Base-by-base conservation (phyloP, 345 rosid species). In the Raphanus sativus region DNA sequence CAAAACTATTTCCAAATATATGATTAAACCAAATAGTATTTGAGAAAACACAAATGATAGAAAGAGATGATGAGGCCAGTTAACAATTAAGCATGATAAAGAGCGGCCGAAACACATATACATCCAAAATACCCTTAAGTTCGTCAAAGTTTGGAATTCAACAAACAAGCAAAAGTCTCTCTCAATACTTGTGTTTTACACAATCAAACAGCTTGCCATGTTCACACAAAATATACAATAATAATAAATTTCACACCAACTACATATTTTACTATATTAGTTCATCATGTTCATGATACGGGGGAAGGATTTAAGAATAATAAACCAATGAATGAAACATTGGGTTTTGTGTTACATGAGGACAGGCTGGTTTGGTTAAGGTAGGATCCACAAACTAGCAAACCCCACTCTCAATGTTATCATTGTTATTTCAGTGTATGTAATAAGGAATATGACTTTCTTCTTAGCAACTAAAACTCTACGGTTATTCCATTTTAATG, bases 111-210 rank as follows among this genome's bases (percentile, higher is more conserved):
- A 17, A 48, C 68, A 58, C 32, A 33, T 75, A 73, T 24, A 33
- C 21, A 29, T 58, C 32, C 36, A 71, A 75, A 81, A 81, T 24
- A 71, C 72, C 17, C 33, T 34, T 75, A 69, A 81, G 80, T 64
- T 77, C 78, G 92, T 88, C 86, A 88, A 88, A 83, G 86, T 40
- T 60, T 25, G 62, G 62, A 58, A 55, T 17, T 69, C 15, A 71
- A 67, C 77, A 71, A 76, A 71, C 62, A 76, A 71, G 74, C 71
- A 71, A 80, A 69, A 54, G 55, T 50, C 55, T 80, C 42, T 24
- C 42, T 24, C 48, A 75, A 80, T 64, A 75, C 67, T 75, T 75
- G 83, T 75, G 79, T 74, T 69, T 58, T 28, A 79, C 75, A 69
- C 75, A 75, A 74, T 16, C 75, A 80, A 66, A 80, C 63, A 50